Percentiles rank a stretch among this genome's conserved stretches.
These are phyloP conservation scores for Bifiguratus adelaidae DNA, from an alignment of 192 early-diverging fungal species.

Conservation along the genomic window DNA sequence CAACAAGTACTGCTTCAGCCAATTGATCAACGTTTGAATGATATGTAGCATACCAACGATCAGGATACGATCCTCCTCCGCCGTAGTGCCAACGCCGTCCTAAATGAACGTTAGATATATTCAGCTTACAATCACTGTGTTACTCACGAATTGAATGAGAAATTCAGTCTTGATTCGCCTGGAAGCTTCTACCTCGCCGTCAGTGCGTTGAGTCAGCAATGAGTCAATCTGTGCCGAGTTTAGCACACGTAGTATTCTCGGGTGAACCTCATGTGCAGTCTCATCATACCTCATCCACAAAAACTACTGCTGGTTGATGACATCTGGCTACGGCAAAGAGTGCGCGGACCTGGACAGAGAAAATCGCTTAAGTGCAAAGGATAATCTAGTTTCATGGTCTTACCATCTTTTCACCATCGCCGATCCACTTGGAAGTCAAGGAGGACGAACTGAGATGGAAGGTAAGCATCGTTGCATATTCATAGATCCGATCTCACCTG, in stretches of 20 bases:
- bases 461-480: background rate
- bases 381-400: background rate
- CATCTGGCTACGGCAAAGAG: slow-evolving; percentile 86
- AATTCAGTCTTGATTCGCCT: slow-evolving; percentile 92
- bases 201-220: slow-evolving; percentile 75
- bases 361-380: background rate
- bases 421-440: slow-evolving; percentile 90
- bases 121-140: background rate
- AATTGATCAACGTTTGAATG: background rate
- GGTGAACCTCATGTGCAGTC: background rate
- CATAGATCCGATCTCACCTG: slow-evolving; percentile 9
- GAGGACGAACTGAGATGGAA: slow-evolving; percentile 51
- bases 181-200: slow-evolving; percentile 82
- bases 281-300: slow-evolving; percentile 65
- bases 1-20: background rate
- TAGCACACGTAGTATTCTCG: background rate
- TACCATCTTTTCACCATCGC: slow-evolving; percentile 92
- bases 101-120: slow-evolving; percentile 4
- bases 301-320: slow-evolving; percentile 80
- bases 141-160: slow-evolving; percentile 56
- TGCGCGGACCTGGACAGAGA: slow-evolving; percentile 58
- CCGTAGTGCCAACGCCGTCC: slow-evolving; percentile 69
- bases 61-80: slow-evolving; percentile 68
- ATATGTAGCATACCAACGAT: slow-evolving; percentile 47
- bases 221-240: slow-evolving; percentile 71